phyloP scores from a whole-genome alignment of 1,284 basidiomycete species.

The Ustilago trichophora region DNA sequence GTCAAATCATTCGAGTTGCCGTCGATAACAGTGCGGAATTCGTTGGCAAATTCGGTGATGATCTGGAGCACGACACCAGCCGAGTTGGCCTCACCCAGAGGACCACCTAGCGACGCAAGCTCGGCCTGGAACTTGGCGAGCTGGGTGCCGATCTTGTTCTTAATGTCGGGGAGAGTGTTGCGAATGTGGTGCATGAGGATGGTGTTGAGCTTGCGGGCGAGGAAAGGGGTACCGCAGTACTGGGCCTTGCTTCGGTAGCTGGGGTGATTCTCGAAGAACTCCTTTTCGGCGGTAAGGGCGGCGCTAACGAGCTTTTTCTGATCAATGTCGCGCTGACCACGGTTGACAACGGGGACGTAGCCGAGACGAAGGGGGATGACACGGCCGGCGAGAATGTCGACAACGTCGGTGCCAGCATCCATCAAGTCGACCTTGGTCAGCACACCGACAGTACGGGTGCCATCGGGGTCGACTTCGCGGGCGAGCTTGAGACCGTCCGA shows the following conservation, averaged over 20 bases:
- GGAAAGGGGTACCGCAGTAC: constrained; percentile 93
- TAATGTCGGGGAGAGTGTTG: constrained; percentile 99
- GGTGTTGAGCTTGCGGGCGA: constrained; percentile 93
- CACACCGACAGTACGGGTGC: constrained; percentile 92
- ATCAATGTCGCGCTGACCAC: constrained; percentile 97
- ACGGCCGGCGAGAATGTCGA: constrained; percentile 93
- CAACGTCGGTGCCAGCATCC: constrained; percentile 97
- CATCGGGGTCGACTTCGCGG: constrained; percentile 92
- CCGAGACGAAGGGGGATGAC: constrained; percentile 97
- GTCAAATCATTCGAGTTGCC: constrained; percentile 95
- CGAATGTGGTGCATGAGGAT: constrained; percentile 97
- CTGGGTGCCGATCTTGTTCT: constrained; percentile 93
- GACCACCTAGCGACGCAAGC: constrained; percentile 92
- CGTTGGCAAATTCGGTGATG: constrained; percentile 98
- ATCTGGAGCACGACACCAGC: constrained; percentile 72
- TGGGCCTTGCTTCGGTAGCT: constrained; percentile 97
- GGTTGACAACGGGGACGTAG: constrained; percentile 96
- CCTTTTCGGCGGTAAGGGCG: constrained; percentile 83
- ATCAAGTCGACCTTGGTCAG: constrained; percentile 97
- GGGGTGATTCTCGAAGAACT: constrained; percentile 89
- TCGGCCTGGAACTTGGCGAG: constrained; percentile 99
- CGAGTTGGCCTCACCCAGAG: constrained; percentile 92
- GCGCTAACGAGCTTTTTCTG: constrained; percentile 84
- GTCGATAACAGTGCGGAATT: constrained; percentile 98
- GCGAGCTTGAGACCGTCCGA: constrained; percentile 97